Percentiles rank a stretch among this genome's conserved stretches.
phyloP scores from a whole-genome alignment of 176 grass and related monocot genomes.

The Zoysia pacifica region DNA sequence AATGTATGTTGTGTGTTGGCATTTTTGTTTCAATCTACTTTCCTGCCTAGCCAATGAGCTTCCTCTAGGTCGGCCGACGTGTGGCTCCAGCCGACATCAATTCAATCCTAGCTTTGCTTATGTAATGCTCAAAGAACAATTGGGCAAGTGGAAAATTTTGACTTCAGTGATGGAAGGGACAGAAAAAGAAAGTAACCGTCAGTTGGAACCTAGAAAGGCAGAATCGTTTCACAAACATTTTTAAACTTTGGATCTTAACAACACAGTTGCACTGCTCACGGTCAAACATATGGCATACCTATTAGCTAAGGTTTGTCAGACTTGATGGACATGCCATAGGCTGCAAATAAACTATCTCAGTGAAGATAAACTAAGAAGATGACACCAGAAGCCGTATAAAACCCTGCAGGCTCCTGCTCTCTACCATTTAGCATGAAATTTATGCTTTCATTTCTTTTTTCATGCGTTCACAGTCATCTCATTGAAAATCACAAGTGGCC shows the following conservation, averaged over 20 bases:
- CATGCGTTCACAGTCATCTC: background rate
- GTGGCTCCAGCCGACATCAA: too few relatives aligned
- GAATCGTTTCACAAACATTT: background rate
- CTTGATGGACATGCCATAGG: background rate
- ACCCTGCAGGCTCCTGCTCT: background rate
- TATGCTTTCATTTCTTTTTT: background rate
- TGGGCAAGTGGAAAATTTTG: background rate
- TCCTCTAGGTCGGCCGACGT: too few relatives aligned
- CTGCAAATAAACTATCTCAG: background rate
- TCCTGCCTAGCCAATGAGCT: too few relatives aligned
- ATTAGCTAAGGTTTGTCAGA: constrained; percentile 9
- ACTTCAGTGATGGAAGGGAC: constrained; percentile 7
- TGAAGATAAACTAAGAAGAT: background rate
- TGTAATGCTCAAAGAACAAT: background rate
- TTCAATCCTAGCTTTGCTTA: background rate
- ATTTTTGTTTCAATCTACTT: too few relatives aligned
- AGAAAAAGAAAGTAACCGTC: background rate
- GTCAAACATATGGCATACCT: background rate
- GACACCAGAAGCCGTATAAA: background rate
- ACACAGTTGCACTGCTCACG: background rate
- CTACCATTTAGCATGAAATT: background rate
- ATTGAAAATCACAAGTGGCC: background rate
- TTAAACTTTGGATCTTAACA: background rate
- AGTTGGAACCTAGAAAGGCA: background rate
- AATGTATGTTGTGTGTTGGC: too few relatives aligned